phyloP scores from a whole-genome alignment of 768 basidiomycete genomes.

The Mycena rebaudengoi region DNA sequence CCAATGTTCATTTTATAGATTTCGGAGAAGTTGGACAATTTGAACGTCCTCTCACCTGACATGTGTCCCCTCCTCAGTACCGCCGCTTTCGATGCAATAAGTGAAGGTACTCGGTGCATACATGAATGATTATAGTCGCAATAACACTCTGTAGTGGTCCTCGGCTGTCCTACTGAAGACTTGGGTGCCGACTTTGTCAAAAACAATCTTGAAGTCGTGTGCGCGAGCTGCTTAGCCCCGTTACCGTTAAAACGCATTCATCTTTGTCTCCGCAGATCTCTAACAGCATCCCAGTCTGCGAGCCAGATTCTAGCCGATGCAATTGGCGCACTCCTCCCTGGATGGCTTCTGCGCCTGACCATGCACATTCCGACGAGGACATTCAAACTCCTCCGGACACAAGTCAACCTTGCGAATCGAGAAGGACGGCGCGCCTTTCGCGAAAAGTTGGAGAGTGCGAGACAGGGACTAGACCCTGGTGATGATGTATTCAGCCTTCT shows the following conservation, averaged over 20 bases:
- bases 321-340: slow-evolving; percentile 6
- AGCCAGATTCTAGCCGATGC: slow-evolving; percentile 10
- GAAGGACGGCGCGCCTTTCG: slow-evolving; percentile 12
- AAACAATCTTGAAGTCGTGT: slow-evolving; percentile 17
- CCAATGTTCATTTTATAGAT: slow-evolving; percentile 12
- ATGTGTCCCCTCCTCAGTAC: slow-evolving; percentile 14
- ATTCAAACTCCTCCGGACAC: slow-evolving; percentile 9
- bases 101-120: slow-evolving; percentile 12
- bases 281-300: slow-evolving; percentile 16
- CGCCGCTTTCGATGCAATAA: slow-evolving; percentile 15
- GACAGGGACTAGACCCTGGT: slow-evolving; percentile 13
- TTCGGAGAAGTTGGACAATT: slow-evolving; percentile 16
- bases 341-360: slow-evolving; percentile 16
- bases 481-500: slow-evolving; percentile 18
- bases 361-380: slow-evolving; percentile 14
- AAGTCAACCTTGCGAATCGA: slow-evolving; percentile 14
- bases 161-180: slow-evolving; percentile 14
- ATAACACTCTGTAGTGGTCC: slow-evolving; percentile 22
- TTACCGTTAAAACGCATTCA: too few relatives aligned
- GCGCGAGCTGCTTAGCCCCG: slow-evolving; percentile 1
- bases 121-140: slow-evolving; percentile 6
- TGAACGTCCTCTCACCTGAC: slow-evolving; percentile 3
- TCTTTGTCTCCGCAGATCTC: slow-evolving; percentile 5
- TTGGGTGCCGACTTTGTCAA: slow-evolving; percentile 15
- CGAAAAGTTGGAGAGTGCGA: slow-evolving; percentile 16